Percentiles rank a stretch among this genome's conserved stretches.
Evolutionary conservation across 2,329 filamentous ascomycete species (phyloP).

Genomic region (Aspergillus novofumigatus): DNA sequence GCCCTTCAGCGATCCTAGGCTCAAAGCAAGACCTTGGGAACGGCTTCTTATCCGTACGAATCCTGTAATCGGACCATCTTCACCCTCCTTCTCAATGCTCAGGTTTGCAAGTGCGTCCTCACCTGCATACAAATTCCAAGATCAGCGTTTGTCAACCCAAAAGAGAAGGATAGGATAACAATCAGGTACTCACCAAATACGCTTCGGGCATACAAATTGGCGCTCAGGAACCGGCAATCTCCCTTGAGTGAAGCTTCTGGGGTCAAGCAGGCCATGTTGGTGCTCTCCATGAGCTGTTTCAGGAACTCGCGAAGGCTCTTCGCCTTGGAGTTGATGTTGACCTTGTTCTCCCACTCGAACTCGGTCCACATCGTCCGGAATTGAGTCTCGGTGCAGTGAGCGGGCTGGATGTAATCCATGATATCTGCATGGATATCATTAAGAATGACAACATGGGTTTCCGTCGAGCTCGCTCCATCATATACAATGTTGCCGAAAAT

Average conservation of each 20-base stretch:
- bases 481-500: slow-evolving; percentile 99
- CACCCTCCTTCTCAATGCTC: slow-evolving; percentile 96
- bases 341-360: slow-evolving; percentile 99
- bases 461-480: slow-evolving; percentile 85
- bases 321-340: slow-evolving; percentile 98
- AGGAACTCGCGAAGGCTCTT: slow-evolving; percentile 89
- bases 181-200: slow-evolving; percentile 77
- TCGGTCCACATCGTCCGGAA: slow-evolving; percentile 99
- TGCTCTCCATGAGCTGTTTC: slow-evolving; percentile 90
- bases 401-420: slow-evolving; percentile 99
- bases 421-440: slow-evolving; percentile 98
- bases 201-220: slow-evolving; percentile 92
- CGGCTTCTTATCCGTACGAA: slow-evolving; percentile 97
- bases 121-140: slow-evolving; percentile 51
- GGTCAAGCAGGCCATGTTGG: slow-evolving; percentile 97
- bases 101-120: slow-evolving; percentile 97
- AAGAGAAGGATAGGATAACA: neutral
- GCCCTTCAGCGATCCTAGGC: slow-evolving; percentile 89
- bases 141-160: slow-evolving; percentile 17
- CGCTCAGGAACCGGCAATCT: slow-evolving; percentile 95
- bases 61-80: slow-evolving; percentile 90
- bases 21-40: slow-evolving; percentile 89
- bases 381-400: slow-evolving; percentile 92
- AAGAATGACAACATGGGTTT: slow-evolving; percentile 94
- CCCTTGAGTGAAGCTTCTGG: slow-evolving; percentile 95